Percentiles rank a stretch among this genome's conserved stretches.
Conservation (phyloP, 2,329 filamentous ascomycete genomes). For the Cadophora gregata region DNA sequence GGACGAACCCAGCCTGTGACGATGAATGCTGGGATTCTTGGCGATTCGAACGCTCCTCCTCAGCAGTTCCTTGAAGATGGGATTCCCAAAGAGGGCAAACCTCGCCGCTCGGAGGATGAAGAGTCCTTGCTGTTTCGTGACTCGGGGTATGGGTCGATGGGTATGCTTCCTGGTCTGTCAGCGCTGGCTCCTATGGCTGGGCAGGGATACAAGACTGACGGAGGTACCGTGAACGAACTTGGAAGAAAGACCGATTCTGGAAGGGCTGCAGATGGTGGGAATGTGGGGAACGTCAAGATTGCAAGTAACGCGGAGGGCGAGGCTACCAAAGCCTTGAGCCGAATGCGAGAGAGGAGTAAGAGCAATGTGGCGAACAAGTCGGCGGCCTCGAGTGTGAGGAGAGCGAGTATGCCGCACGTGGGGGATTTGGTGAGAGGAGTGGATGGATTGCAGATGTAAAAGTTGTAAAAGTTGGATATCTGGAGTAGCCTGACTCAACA, state of each 20-base stretch:
- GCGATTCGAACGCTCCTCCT: slow-evolving; percentile 18
- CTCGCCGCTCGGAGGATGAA: slow-evolving; percentile 20
- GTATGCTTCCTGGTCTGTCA: slow-evolving; percentile 33
- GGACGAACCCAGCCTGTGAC: slow-evolving; percentile 31
- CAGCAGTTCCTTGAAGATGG: slow-evolving; percentile 25
- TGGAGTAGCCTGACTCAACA: not conserved
- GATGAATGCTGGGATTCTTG: slow-evolving; percentile 27
- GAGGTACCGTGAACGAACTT: no score
- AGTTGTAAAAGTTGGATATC: not conserved
- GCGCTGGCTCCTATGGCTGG: not conserved
- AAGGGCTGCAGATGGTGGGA: not conserved
- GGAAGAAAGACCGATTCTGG: not conserved
- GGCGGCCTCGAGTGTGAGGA: not conserved
- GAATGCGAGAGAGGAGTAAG: slow-evolving; percentile 16
- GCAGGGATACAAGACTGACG: not conserved
- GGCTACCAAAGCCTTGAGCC: slow-evolving; percentile 16
- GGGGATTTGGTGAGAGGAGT: not conserved
- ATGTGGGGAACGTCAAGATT: not conserved
- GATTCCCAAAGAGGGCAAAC: not conserved
- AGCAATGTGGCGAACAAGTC: not conserved
- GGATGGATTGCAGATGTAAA: not conserved
- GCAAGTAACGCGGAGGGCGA: slow-evolving; percentile 11
- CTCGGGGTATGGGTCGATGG: slow-evolving; percentile 32
- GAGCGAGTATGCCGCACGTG: not conserved
- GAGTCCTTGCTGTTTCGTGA: slow-evolving; percentile 31